Evolutionary conservation across 108 stramenopile genomes (phyloP).

Genomic region (Skeletonema tropicum): DNA sequence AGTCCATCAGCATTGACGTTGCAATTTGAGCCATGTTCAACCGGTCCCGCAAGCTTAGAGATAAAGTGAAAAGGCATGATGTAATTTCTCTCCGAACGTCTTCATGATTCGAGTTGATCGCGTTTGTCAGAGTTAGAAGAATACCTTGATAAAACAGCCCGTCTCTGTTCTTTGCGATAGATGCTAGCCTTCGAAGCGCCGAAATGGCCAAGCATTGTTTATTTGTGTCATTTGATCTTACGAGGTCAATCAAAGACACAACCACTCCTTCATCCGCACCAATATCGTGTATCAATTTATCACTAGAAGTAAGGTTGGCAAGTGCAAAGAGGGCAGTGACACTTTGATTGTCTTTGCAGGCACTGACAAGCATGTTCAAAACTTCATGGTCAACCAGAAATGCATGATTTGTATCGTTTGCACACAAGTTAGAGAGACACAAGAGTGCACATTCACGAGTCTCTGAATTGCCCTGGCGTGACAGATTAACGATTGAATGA

Average conservation of each 20-base stretch:
- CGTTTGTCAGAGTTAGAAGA: conserved; percentile 49
- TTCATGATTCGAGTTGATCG: conserved; percentile 46
- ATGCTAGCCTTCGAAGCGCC: conserved; percentile 69
- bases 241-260: conserved; percentile 51
- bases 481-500: conserved; percentile 38
- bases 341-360: conserved; percentile 29
- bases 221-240: conserved; percentile 57
- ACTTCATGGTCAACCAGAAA: conserved; percentile 48
- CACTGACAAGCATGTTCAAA: conserved; percentile 43
- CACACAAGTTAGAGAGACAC: conserved; percentile 77
- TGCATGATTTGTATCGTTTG: conserved; percentile 71
- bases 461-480: conserved; percentile 59
- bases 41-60: conserved; percentile 61
- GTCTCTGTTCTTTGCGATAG: conserved; percentile 58
- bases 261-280: conserved; percentile 61
- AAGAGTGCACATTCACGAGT: conserved; percentile 65
- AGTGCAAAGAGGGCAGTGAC: conserved; percentile 67
- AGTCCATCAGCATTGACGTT: conserved; percentile 48
- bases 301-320: conserved; percentile 72
- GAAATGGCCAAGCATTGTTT: conserved; percentile 67
- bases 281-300: conserved; percentile 59
- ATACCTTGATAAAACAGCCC: conserved; percentile 51
- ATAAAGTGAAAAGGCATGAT: conserved; percentile 70
- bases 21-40: conserved; percentile 56
- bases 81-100: conserved; percentile 82